Evolutionary conservation across 495 filamentous ascomycete species (phyloP), one percentile per base, ranked within the genome.

Genomic region (Stereocaulon alpinum): DNA sequence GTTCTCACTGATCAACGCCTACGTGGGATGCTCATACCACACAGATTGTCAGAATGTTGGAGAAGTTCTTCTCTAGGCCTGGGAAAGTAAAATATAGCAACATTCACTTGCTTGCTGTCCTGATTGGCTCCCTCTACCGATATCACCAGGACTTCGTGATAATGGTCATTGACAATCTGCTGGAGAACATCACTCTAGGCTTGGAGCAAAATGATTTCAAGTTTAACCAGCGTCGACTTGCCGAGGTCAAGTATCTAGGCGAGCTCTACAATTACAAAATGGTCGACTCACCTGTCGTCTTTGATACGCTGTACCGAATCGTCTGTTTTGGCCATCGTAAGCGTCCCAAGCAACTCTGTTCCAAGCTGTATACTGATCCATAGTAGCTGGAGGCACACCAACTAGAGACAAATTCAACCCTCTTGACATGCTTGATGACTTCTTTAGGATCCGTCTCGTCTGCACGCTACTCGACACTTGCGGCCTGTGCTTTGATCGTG

Each of bases 231-330:
- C 87, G 93, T 60, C 87, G 93, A 30, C 82, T 97, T 58, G 91
- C 93, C 4, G 91, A 96, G 69, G 88, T 96, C 66, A 97, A 96
- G 66, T 99, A 96, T 67, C 78, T 99, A 15, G 92, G 87, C 15
- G 93, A 99, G 76, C 81, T 99, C 41, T 99, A 99, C 76, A 95
- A 95, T 64, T 99, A 97, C 72, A 86, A 93, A 58, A 90, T 96
- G 85, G 82, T 99, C 52, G 93, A 99, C 68, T 93, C 94, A 22
- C 88, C 88, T 0, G 86, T 97, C 14, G 87, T 99, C 40, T 97
- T 99, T 64, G 92, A 99, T 66, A 88, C 87, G 2, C 78, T 99
- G 71, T 99, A 96, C 71, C 87, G 87, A 64, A 89, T 99, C 62
- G 80, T 96, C 67, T 92, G 88, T 1, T 95, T 93, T 66, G 93